A percentile compares a stretch with the other conserved stretches of the same genome.
phyloP scores from a whole-genome alignment of 202 grass and related monocot species.

The Musa balbisiana region DNA sequence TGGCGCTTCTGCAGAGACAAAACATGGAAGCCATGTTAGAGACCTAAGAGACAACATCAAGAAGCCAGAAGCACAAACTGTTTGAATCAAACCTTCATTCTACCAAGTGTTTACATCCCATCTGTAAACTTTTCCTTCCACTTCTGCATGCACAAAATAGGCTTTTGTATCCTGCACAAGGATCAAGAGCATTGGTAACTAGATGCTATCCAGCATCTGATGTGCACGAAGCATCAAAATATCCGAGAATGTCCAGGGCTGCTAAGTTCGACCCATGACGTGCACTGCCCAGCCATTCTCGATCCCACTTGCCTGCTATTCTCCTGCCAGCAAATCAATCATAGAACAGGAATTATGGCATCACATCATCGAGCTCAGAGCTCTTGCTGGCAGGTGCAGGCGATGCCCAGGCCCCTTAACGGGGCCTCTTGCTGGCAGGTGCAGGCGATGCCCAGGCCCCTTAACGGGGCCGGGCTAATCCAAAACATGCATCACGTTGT shows the following conservation, averaged over 20 bases:
- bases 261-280: not conserved
- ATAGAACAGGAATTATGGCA: slow-evolving; percentile 8
- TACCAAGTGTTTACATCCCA: no score
- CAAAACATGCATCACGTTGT: slow-evolving; percentile 71
- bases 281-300: slow-evolving; percentile 11
- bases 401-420: slow-evolving; percentile 82
- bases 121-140: no score
- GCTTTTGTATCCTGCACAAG: not conserved
- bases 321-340: slow-evolving; percentile 49
- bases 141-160: no score
- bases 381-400: slow-evolving; percentile 64
- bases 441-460: slow-evolving; percentile 92
- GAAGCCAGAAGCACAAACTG: no score
- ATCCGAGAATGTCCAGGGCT: not conserved
- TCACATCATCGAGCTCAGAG: not conserved
- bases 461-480: slow-evolving; percentile 89
- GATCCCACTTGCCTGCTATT: slow-evolving; percentile 59
- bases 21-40: no score
- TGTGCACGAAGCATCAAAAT: not conserved
- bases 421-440: slow-evolving; percentile 70
- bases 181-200: not conserved
- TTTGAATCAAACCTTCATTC: no score
- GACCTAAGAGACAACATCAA: no score
- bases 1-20: no score
- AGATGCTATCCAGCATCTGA: not conserved